phyloP scores from a whole-genome alignment of 306 rosid genomes.

The Trifolium fragiferum region DNA sequence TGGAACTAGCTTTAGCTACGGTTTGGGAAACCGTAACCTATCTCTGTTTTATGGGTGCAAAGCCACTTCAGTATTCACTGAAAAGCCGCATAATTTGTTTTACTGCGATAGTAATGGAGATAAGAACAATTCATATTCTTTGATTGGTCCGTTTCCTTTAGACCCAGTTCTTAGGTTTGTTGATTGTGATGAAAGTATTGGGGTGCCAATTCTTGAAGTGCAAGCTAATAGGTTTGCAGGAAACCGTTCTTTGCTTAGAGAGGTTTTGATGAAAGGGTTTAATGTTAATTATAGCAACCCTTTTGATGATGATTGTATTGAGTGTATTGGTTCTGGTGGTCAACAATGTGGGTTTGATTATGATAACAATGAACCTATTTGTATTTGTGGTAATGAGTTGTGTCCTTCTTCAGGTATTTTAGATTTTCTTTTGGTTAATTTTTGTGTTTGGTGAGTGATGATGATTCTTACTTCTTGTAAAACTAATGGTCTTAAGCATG shows the following conservation, averaged over 20 bases:
- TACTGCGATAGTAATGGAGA: constrained; percentile 31
- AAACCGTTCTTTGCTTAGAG: constrained; percentile 47
- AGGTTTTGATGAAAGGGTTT: constrained; percentile 67
- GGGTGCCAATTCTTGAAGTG: constrained; percentile 47
- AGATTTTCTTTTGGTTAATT: constrained; percentile 18
- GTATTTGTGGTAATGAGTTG: constrained; percentile 58
- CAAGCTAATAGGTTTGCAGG: constrained; percentile 34
- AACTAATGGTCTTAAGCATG: not conserved
- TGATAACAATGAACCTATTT: constrained; percentile 42
- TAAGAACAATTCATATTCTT: constrained; percentile 50
- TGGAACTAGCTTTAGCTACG: constrained; percentile 26
- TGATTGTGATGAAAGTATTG: constrained; percentile 40
- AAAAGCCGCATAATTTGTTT: constrained; percentile 42
- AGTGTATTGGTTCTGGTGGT: constrained; percentile 48
- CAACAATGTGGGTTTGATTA: constrained; percentile 56
- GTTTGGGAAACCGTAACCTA: constrained; percentile 50
- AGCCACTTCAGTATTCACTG: not conserved
- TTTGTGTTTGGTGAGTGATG: not conserved
- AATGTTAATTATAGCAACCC: constrained; percentile 50
- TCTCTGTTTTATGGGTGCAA: constrained; percentile 52
- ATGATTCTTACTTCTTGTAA: not conserved
- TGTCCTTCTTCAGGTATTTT: constrained; percentile 58
- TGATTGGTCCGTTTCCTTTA: constrained; percentile 56
- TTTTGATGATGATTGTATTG: constrained; percentile 34
- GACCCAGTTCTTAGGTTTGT: constrained; percentile 45